These are phyloP conservation scores for Podospora tetraspora DNA, from an alignment of 495 filamentous ascomycete genomes.

Conservation along the genomic window DNA sequence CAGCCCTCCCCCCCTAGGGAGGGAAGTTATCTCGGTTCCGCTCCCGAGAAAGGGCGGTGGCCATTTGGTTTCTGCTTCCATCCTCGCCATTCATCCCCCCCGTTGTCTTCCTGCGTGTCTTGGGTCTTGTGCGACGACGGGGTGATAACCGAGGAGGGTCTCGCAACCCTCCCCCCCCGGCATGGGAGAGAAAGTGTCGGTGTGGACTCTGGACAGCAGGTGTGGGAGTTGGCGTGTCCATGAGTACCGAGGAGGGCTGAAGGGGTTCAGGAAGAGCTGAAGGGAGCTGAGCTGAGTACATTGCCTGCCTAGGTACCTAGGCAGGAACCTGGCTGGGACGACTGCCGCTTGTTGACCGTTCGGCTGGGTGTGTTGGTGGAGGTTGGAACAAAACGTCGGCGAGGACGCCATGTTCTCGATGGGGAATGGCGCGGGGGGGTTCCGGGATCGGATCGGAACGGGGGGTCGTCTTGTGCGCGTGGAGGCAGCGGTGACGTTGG, in stretches of 20 bases:
- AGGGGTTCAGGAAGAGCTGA: background rate
- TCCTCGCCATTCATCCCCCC: background rate
- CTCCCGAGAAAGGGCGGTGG: background rate
- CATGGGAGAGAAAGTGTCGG: background rate
- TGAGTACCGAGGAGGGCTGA: background rate
- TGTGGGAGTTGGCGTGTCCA: background rate
- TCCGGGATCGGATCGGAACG: background rate
- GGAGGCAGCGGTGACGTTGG: background rate
- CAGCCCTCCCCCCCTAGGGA: background rate
- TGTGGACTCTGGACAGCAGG: background rate
- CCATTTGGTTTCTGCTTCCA: background rate
- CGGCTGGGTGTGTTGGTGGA: background rate
- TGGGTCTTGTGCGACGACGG: background rate
- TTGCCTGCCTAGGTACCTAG: background rate
- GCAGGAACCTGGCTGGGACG: background rate
- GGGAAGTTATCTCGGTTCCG: background rate
- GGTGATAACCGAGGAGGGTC: background rate
- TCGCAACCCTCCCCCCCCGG: background rate
- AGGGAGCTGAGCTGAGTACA: background rate
- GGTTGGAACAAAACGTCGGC: background rate
- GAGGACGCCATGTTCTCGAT: background rate
- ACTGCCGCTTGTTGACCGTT: background rate
- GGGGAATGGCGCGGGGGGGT: background rate
- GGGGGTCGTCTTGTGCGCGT: background rate
- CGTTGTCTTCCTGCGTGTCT: background rate